Evolutionary conservation across 345 rosid species (phyloP).

Genomic region (Camelina hispida): DNA sequence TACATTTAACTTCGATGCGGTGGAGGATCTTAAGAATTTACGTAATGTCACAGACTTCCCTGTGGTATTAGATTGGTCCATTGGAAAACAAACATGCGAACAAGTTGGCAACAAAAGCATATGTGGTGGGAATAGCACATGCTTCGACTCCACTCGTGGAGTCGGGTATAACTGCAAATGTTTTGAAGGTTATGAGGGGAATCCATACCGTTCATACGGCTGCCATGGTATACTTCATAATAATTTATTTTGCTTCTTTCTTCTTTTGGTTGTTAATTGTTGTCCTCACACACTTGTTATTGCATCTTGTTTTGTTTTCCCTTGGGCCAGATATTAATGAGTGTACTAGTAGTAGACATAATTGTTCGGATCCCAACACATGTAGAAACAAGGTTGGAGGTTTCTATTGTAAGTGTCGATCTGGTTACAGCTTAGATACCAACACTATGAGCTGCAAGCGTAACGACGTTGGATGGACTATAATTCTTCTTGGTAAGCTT

Average conservation of each 20-base stretch:
- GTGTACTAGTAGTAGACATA: not conserved
- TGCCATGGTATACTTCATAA: slow-evolving; percentile 32
- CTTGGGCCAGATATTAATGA: slow-evolving; percentile 15
- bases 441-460: not conserved
- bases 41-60: not conserved
- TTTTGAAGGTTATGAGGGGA: slow-evolving; percentile 39
- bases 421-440: not conserved
- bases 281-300: no score
- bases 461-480: not conserved
- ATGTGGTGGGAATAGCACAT: slow-evolving; percentile 17
- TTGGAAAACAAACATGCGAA: slow-evolving; percentile 28
- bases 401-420: slow-evolving; percentile 41
- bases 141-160: slow-evolving; percentile 1
- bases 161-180: slow-evolving; percentile 46
- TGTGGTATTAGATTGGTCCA: slow-evolving; percentile 42
- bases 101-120: not conserved
- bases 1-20: not conserved
- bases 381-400: slow-evolving; percentile 20
- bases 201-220: slow-evolving; percentile 38
- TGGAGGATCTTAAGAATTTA: slow-evolving; percentile 1
- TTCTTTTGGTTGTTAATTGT: no score
- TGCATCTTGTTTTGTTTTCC: not conserved
- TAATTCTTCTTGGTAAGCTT: slow-evolving; percentile 21
- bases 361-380: not conserved
- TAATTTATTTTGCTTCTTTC: not conserved